phyloP scores from a whole-genome alignment of 768 basidiomycete genomes.

The Hericium erinaceus region DNA sequence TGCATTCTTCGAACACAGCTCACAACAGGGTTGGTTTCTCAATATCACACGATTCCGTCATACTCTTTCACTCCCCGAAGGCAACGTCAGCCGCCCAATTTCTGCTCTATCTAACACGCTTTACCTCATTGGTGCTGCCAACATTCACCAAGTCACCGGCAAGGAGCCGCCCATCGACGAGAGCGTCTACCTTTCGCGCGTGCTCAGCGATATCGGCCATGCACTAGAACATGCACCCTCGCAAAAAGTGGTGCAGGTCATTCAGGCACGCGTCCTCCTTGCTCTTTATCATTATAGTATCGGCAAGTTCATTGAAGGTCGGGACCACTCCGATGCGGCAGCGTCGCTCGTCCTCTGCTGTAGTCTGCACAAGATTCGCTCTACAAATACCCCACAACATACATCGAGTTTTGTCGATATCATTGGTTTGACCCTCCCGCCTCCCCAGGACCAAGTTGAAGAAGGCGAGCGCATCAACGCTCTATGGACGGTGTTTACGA shows the following conservation, averaged over 20 bases:
- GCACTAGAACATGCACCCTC: constrained; percentile 21
- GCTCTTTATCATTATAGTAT: constrained; percentile 20
- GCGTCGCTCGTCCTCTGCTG: constrained; percentile 22
- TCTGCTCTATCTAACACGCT: constrained; percentile 34
- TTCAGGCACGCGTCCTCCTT: constrained; percentile 26
- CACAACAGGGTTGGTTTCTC: constrained; percentile 63
- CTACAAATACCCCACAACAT: constrained; percentile 6
- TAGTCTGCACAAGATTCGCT: constrained; percentile 18
- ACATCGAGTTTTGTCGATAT: constrained; percentile 9
- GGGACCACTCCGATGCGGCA: constrained; percentile 22
- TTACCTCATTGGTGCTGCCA: constrained; percentile 26
- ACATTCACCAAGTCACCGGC: constrained; percentile 12
- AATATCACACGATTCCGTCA: constrained; percentile 35
- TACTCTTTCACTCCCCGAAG: constrained; percentile 19
- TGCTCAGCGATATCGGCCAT: constrained; percentile 39
- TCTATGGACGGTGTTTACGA: constrained; percentile 53
- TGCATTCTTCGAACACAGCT: constrained; percentile 46
- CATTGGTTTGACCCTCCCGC: constrained; percentile 20
- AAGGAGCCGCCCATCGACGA: constrained; percentile 19
- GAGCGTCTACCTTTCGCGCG: constrained; percentile 35
- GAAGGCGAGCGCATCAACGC: constrained; percentile 59
- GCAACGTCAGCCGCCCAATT: constrained; percentile 19
- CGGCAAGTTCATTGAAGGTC: constrained; percentile 22
- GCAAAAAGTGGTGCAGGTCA: constrained; percentile 25
- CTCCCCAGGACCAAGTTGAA: constrained; percentile 36